These are phyloP conservation scores for Kurtzmaniella cleridarum DNA, from an alignment of 805 yeast species.

Conservation along the genomic window DNA sequence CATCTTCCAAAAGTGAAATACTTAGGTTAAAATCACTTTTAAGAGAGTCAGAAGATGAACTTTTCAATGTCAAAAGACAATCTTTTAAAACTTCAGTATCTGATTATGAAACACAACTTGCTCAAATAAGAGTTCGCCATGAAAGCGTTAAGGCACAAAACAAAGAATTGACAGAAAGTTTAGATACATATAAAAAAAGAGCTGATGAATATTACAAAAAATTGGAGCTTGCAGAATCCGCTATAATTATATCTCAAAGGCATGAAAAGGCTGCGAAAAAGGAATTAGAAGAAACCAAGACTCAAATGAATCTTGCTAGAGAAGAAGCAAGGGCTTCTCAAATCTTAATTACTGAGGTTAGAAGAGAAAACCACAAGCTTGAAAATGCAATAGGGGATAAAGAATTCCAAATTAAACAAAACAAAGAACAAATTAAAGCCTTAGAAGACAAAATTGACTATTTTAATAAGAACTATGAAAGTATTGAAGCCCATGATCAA, in stretches of 20 bases:
- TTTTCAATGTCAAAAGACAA: conserved; percentile 38
- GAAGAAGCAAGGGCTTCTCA: conserved; percentile 54
- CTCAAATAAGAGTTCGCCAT: conserved; percentile 51
- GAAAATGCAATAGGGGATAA: conserved; percentile 55
- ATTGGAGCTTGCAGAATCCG: conserved; percentile 74
- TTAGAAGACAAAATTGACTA: conserved; percentile 54
- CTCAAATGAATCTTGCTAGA: conserved; percentile 41
- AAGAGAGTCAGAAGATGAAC: conserved; percentile 39
- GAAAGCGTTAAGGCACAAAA: conserved; percentile 55
- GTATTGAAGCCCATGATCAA: conserved; percentile 37
- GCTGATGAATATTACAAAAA: conserved; percentile 71
- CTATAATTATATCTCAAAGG: conserved; percentile 56
- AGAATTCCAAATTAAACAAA: conserved; percentile 47
- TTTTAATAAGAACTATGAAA: conserved; percentile 41
- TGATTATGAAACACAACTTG: conserved; percentile 33
- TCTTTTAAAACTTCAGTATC: conserved; percentile 31
- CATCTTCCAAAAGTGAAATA: conserved; percentile 36
- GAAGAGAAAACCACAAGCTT: conserved; percentile 43
- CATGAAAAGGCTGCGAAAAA: conserved; percentile 50
- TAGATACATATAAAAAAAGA: conserved; percentile 61
- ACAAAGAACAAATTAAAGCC: conserved; percentile 43
- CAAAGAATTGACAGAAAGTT: conserved; percentile 46
- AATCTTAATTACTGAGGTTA: conserved; percentile 45
- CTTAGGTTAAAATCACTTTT: conserved; percentile 36
- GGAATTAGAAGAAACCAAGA: conserved; percentile 42